phyloP scores from a whole-genome alignment of 192 early-diverging fungal species.

The Rhizophagus sp. region DNA sequence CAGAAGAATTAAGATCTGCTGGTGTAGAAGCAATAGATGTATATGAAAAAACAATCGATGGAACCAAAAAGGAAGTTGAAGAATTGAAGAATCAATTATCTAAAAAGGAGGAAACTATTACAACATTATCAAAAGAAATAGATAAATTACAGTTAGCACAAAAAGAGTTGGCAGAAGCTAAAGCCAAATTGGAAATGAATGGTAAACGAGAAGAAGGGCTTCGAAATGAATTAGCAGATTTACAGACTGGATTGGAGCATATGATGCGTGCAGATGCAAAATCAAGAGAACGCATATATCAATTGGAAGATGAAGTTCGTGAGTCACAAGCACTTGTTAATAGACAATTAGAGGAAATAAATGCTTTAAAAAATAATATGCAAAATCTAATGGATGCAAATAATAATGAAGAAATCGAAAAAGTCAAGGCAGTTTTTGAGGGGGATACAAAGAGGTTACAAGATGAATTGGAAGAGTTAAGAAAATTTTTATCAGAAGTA shows the following conservation, averaged over 20 bases:
- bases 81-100: conserved; percentile 21
- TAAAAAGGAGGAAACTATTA: conserved; percentile 27
- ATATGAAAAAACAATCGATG: conserved; percentile 45
- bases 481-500: conserved; percentile 28
- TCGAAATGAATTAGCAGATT: conserved; percentile 22
- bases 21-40: conserved; percentile 48
- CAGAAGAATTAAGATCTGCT: conserved; percentile 27
- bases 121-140: neutral
- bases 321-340: conserved; percentile 33
- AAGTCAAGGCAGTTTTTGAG: conserved; percentile 53
- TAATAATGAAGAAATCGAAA: conserved; percentile 51
- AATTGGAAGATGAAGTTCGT: conserved; percentile 36
- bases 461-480: conserved; percentile 34
- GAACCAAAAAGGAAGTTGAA: conserved; percentile 41
- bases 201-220: conserved; percentile 26
- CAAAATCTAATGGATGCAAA: conserved; percentile 48
- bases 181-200: conserved; percentile 29
- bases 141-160: conserved; percentile 6
- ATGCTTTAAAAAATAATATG: conserved; percentile 48
- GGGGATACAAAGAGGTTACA: conserved; percentile 49
- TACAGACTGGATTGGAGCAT: conserved; percentile 23
- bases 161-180: conserved; percentile 35
- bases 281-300: conserved; percentile 25
- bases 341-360: conserved; percentile 45
- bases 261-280: conserved; percentile 30